Base-by-base conservation (phyloP, 805 yeast genomes). In the Torulaspora indica region DNA sequence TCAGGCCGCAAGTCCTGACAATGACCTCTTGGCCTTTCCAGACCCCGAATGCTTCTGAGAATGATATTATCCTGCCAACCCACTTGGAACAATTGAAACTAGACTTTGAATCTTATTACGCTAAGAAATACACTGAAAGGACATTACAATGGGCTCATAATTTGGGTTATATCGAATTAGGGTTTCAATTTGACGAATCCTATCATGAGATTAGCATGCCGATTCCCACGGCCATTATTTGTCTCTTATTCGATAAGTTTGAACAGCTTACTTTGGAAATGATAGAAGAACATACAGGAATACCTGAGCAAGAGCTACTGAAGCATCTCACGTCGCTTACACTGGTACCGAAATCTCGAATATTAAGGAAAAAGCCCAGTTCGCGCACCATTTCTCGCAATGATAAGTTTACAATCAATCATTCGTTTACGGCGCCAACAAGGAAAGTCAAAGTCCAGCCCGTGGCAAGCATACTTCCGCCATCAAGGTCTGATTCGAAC, bases 311-410 rank as follows among this genome's bases (percentile, higher is more conserved):
- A 2, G 98, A 91, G 53, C 70, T 91, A 30, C 72, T 75, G 14
- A 74, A 96, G 45, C 91, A 88, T 47, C 66, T 93, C 43, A 85
- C 82, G 58, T 86, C 96, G 1, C 76, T 93, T 24, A 80, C 95
- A 0, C 85, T 89, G 35, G 91, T 95, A 0, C 88, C 95, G 3
- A 75, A 82, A 51, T 79, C 88, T 48, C 74, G 93, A 48, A 70
- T 91, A n/a, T 67, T 91, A 51, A 69, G 72, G 24, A 91, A 89
- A 57, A 70, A 61, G 14, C 96, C 96, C 7, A 77, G 78, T 83
- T 72, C 87, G 0, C 84, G 79, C 49, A 87, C 80, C 2, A 79
- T 89, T 25, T 76, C 75, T 38, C 70, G 75, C 1, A 67, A 66
- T 5, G 96, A 89, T 64, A 64, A 63, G 22, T 90, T 89, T 56